Evolutionary conservation across 352 stramenopile species (phyloP).

Genomic region (Globisporangium emineosum): DNA sequence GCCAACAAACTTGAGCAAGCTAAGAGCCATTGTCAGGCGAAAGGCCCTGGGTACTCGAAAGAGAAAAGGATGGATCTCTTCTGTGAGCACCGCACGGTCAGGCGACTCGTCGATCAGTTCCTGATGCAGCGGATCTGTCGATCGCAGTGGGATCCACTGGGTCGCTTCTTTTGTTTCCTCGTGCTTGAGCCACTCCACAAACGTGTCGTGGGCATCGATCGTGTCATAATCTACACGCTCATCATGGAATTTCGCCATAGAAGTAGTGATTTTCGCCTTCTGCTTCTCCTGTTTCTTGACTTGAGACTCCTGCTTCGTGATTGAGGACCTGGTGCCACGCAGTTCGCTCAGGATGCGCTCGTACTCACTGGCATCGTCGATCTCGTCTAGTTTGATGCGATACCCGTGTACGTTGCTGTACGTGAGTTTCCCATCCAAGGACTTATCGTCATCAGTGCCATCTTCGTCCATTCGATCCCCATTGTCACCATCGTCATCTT

Average conservation of each 20-base stretch:
- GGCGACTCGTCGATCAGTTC: constrained; percentile 57
- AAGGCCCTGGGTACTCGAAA: constrained; percentile 42
- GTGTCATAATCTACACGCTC: constrained; percentile 48
- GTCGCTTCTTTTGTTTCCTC: constrained; percentile 35
- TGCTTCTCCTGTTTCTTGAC: constrained; percentile 33
- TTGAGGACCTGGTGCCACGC: constrained; percentile 41
- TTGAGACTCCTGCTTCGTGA: constrained; percentile 26
- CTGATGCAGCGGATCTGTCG: constrained; percentile 40
- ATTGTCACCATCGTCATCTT: constrained; percentile 5
- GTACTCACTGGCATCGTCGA: constrained; percentile 64
- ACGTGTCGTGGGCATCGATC: constrained; percentile 30
- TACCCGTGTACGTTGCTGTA: constrained; percentile 85
- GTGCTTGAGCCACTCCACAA: constrained; percentile 40
- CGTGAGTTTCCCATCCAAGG: constrained; percentile 25
- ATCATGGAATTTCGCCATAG: constrained; percentile 39
- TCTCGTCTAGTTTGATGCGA: constrained; percentile 62
- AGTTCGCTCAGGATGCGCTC: constrained; percentile 71
- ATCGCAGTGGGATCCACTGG: constrained; percentile 59
- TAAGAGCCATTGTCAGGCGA: constrained; percentile 31
- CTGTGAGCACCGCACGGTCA: constrained; percentile 57
- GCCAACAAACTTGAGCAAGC: constrained; percentile 45
- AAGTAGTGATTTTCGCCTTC: constrained; percentile 13
- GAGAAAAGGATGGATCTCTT: constrained; percentile 80
- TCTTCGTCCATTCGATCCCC: constrained; percentile 6
- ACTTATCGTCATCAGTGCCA: constrained; percentile 7